Evolutionary conservation across 352 stramenopile species (phyloP).

Genomic region (Phytophthora pseudosyringae): DNA sequence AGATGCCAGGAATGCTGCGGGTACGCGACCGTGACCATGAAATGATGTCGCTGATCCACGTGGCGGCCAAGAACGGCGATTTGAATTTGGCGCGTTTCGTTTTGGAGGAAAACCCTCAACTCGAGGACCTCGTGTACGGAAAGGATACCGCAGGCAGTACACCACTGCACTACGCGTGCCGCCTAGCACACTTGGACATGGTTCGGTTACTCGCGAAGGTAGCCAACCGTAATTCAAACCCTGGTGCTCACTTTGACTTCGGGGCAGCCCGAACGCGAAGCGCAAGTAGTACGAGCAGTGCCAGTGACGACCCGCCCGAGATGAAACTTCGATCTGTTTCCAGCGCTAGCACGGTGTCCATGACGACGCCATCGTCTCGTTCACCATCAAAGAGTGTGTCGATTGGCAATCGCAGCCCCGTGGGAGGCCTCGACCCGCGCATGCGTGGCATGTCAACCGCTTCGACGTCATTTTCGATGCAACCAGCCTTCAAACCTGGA

Average conservation of each 20-base stretch:
- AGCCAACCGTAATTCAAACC: constrained; percentile 81
- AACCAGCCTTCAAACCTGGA: constrained; percentile 55
- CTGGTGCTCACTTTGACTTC: constrained; percentile 57
- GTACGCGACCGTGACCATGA: constrained; percentile 78
- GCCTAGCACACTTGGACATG: constrained; percentile 85
- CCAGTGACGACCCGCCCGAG: constrained; percentile 43
- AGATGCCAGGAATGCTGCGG: constrained; percentile 81
- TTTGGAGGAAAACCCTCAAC: constrained; percentile 77
- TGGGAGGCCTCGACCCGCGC: constrained; percentile 34
- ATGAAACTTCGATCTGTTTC: constrained; percentile 72
- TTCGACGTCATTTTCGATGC: constrained; percentile 58
- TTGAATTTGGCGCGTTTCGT: constrained; percentile 86
- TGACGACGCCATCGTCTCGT: constrained; percentile 43
- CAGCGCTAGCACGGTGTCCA: constrained; percentile 48
- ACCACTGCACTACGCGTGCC: constrained; percentile 84
- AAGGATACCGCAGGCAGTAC: constrained; percentile 80
- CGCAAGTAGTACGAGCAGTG: constrained; percentile 71
- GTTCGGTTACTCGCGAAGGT: constrained; percentile 85
- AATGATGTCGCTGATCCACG: constrained; percentile 90
- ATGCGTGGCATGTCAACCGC: constrained; percentile 47
- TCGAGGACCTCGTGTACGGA: constrained; percentile 88
- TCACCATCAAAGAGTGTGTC: constrained; percentile 63
- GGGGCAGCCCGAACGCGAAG: constrained; percentile 57
- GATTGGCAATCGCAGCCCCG: constrained; percentile 37
- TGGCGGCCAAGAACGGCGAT: constrained; percentile 88